phyloP scores from a whole-genome alignment of 345 rosid species.

The Garcia nutans region DNA sequence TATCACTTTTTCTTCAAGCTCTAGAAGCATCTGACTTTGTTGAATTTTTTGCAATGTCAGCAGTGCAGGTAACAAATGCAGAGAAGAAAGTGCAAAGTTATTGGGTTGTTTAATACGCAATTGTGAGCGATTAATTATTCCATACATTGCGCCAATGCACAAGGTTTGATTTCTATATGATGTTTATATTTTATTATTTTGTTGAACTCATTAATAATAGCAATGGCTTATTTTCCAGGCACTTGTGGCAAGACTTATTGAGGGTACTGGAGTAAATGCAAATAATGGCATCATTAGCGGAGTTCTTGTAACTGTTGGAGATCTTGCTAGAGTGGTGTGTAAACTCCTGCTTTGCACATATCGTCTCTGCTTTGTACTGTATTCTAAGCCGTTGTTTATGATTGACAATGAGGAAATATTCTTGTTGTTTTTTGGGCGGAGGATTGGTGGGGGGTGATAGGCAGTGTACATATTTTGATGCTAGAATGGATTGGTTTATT shows the following conservation, averaged over 20 bases:
- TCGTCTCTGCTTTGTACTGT: not conserved
- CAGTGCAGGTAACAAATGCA: conserved; percentile 98
- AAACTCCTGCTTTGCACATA: conserved; percentile 2
- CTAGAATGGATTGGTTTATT: too few species aligned
- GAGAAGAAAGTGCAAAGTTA: conserved; percentile 97
- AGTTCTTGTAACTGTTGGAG: conserved; percentile 97
- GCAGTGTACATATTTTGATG: not conserved
- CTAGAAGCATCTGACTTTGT: conserved; percentile 24
- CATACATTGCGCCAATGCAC: conserved; percentile 92
- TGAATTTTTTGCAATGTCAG: conserved; percentile 45
- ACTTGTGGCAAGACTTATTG: conserved; percentile 86
- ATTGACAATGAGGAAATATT: not conserved
- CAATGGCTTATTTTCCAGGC: conserved; percentile 58
- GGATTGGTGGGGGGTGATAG: not conserved
- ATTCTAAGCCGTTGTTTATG: not conserved
- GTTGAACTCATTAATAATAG: not conserved
- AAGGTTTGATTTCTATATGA: conserved; percentile 57
- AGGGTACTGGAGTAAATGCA: conserved; percentile 80
- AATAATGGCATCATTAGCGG: conserved; percentile 87
- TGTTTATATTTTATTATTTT: conserved; percentile 14
- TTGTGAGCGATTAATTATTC: conserved; percentile 86
- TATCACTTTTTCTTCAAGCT: not conserved
- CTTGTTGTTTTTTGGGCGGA: not conserved
- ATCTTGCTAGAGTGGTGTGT: conserved; percentile 99
- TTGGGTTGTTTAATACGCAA: conserved; percentile 96